Base-by-base conservation (phyloP, 2,329 filamentous ascomycete genomes). In the Colletotrichum brevisporum region DNA sequence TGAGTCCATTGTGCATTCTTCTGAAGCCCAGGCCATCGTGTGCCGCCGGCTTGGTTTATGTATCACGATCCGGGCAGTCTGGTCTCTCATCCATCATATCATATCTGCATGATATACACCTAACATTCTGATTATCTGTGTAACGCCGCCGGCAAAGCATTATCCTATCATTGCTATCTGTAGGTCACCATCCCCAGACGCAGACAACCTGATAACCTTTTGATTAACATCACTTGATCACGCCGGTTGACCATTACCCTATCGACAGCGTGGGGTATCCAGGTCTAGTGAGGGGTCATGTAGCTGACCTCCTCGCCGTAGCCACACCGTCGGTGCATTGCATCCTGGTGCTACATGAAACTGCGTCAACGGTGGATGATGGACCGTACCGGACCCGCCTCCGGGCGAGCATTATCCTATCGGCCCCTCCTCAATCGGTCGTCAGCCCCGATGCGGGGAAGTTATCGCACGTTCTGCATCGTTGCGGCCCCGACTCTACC, bases 351-450 rank as follows among this genome's bases (percentile, higher is more conserved):
- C 27, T 24, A 31, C n/a, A 5, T 15, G 43, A 47, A 41, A 39
- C 21, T 12, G 55, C 15, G 13, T 6, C 5, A 36, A 18, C 15
- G n/a, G 26, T n/a, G 15, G 18, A 36, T 59, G 57, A 60, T 24
- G 55, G 21, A 36, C 31, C 31, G 31, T 36, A 31, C 16, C 18
- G 48, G 50, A 26, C 41, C 41, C 57, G 26, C 16, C 24, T 0
- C 57, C 57, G 57, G 57, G 18, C 18, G 51, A 62, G 57, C 63
- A 66, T 54, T 62, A 55, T 45, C 48, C 63, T 66, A 66, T 66
- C 63, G 47, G 57, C 47, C 57, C 47, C 57, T 18, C 57, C 15
- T 43, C 5, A 21, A 6, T 15, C 57, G 57, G 57, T 43, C 36
- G 47, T 27, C 45, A 51, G n/a, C 24, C 47, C n/a, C 47, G 31